Conservation (phyloP, 1,284 basidiomycete species). For the Porodaedalea pini region DNA sequence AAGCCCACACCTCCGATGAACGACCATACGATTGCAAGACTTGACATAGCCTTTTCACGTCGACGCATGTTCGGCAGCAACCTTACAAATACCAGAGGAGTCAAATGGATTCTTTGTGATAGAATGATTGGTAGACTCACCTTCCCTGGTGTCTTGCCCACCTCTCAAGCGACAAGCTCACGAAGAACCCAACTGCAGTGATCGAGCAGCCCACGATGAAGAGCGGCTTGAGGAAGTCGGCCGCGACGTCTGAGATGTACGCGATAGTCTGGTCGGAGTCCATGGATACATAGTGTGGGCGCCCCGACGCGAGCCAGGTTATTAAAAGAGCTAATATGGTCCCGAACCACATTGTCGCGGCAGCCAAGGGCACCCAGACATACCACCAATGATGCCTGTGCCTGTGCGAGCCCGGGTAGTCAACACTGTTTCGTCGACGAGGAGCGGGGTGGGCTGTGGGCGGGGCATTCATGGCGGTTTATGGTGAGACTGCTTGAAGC, state of each 20-base stretch:
- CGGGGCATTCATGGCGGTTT: background rate
- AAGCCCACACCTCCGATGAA: constrained; percentile 49
- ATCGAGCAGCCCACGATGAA: constrained; percentile 61
- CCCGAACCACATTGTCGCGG: constrained; percentile 60
- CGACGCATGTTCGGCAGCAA: constrained; percentile 54
- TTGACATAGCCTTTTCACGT: constrained; percentile 51
- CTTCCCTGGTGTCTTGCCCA: constrained; percentile 59
- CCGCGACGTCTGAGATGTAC: constrained; percentile 74
- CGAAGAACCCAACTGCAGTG: constrained; percentile 57
- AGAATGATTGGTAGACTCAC: constrained; percentile 30
- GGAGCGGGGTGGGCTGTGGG: background rate
- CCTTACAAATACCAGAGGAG: constrained; percentile 34
- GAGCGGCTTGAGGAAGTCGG: constrained; percentile 65
- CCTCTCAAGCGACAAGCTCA: constrained; percentile 56
- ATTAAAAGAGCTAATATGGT: constrained; percentile 65
- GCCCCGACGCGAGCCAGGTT: constrained; percentile 53
- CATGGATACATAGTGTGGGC: constrained; percentile 45
- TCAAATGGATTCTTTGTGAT: no score
- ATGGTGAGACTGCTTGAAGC: no score
- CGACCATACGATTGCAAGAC: constrained; percentile 55
- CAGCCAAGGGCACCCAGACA: constrained; percentile 58
- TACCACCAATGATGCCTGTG: constrained; percentile 30
- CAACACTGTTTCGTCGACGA: background rate
- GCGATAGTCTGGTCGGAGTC: constrained; percentile 49
- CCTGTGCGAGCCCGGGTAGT: background rate